Percentiles rank a stretch among this genome's conserved stretches.
These are phyloP conservation scores for Cenchrus americanus DNA, from an alignment of 176 grass and related monocot genomes.

Conservation along the genomic window DNA sequence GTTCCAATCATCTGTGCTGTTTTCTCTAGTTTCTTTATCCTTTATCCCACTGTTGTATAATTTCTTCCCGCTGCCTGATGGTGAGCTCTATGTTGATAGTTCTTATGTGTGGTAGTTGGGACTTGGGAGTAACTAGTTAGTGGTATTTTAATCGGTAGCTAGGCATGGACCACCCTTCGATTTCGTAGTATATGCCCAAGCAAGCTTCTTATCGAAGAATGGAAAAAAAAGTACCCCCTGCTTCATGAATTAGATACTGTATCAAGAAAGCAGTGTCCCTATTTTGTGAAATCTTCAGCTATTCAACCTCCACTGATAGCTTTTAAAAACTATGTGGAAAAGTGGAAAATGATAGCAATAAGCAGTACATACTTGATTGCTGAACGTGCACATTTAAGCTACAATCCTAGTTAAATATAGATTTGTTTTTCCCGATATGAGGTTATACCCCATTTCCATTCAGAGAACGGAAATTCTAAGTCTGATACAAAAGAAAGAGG, in stretches of 20 bases:
- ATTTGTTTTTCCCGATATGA: too few relatives aligned
- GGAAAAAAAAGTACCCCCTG: neutral
- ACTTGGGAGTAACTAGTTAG: neutral
- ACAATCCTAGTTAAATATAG: neutral
- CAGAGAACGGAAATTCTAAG: too few relatives aligned
- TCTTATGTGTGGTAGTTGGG: neutral
- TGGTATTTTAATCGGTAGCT: neutral
- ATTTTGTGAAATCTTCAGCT: neutral
- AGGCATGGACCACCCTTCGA: neutral
- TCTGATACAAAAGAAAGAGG: too few relatives aligned
- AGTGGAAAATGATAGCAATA: neutral
- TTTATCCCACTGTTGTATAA: neutral
- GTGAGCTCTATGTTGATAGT: neutral
- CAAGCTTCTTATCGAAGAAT: neutral
- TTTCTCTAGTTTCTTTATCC: slow-evolving; percentile 10
- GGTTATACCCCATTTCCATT: too few relatives aligned
- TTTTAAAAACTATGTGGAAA: neutral
- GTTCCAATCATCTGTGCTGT: slow-evolving; percentile 20
- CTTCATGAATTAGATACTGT: neutral
- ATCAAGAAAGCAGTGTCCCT: neutral
- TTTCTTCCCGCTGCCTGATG: neutral
- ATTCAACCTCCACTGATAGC: neutral
- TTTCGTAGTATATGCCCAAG: slow-evolving; percentile 1
- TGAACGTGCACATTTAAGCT: neutral
- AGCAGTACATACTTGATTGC: neutral